Base-by-base conservation (phyloP, 768 basidiomycete species). In the Suillus fuscotomentosus region DNA sequence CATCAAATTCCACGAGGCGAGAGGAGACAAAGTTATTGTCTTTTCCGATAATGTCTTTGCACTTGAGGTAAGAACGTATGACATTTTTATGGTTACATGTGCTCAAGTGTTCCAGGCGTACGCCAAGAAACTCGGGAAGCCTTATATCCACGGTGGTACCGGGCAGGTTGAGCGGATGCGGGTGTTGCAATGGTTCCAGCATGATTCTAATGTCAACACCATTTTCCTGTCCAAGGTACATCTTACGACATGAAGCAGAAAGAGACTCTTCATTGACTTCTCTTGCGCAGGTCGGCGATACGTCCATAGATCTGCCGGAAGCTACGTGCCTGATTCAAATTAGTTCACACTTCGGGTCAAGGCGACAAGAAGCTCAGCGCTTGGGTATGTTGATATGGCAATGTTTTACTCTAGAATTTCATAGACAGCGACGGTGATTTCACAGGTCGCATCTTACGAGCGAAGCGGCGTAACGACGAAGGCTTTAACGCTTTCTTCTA, bases 401-500 rank as follows among this genome's bases (percentile, higher is more conserved):
- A 65, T 38, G 5, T 53, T 45, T 64, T 66, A 62, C 39, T 67
- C 63, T 6, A 27, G 2, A 6, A 66, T 68, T 69, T 68, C 66
- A 61, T 51, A 67, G 63, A 70, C 66, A 64, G 10, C 7, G 55
- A 60, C 62, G 65, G 24, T 69, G 62, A 56, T 60, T 55, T 54
- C 48, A 31, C 66, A 94, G 95, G 95, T 15, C 95, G 97, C 54
- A 99, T 99, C 71, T 80, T 99, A 53, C 91, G 97, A 54, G 97
- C 97, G 10, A 99, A 99, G 77, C 86, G 97, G 65, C 85, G 97
- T 67, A 99, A 99, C 72, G 97, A 99, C 71, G 97, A 99, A 78
- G 97, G 97, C 1, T 99, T 99, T 81, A 99, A 99, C 68, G 97
- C 97, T 27, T 99, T 99, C 80, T 99, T 99, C 79, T 99, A 99